Evolutionary conservation across 306 rosid genomes (phyloP).

Genomic region (Hippophae gyantsensis): DNA sequence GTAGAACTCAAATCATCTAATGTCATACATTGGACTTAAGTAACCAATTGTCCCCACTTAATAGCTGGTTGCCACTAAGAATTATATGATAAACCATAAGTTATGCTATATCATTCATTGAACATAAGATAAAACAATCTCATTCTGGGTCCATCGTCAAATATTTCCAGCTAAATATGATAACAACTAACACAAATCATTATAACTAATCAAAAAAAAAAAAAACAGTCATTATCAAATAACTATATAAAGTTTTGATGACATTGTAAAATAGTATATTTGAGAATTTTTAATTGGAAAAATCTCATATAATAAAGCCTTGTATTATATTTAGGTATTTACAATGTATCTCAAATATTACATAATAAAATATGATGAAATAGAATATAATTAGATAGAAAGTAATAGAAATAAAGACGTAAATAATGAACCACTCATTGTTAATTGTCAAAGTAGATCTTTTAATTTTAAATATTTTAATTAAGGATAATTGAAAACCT

Average conservation of each 20-base stretch:
- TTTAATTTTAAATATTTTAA: too few species aligned
- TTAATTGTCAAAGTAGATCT: too few species aligned
- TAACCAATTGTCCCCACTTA: conserved; percentile 36
- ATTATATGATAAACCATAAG: conserved; percentile 28
- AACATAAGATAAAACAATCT: conserved; percentile 1
- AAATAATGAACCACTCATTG: too few species aligned
- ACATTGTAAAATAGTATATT: not conserved
- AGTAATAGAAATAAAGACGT: too few species aligned
- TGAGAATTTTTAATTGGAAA: conserved; percentile 1
- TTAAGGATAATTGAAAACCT: too few species aligned
- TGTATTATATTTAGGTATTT: too few species aligned
- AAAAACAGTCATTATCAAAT: conserved; percentile 7
- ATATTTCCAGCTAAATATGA: conserved; percentile 41
- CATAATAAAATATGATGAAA: too few species aligned
- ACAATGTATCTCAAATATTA: too few species aligned
- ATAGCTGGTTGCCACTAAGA: conserved; percentile 48
- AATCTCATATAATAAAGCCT: too few species aligned
- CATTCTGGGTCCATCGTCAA: conserved; percentile 16
- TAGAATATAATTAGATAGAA: too few species aligned
- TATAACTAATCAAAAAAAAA: too few species aligned
- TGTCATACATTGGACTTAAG: conserved; percentile 26
- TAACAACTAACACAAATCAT: conserved; percentile 19
- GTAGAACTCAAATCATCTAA: too few species aligned
- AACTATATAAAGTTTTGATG: conserved; percentile 17
- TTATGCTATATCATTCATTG: conserved; percentile 32